These are phyloP conservation scores for Vitellaria paradoxa DNA, from an alignment of 179 eudicot species.

Conservation along the genomic window DNA sequence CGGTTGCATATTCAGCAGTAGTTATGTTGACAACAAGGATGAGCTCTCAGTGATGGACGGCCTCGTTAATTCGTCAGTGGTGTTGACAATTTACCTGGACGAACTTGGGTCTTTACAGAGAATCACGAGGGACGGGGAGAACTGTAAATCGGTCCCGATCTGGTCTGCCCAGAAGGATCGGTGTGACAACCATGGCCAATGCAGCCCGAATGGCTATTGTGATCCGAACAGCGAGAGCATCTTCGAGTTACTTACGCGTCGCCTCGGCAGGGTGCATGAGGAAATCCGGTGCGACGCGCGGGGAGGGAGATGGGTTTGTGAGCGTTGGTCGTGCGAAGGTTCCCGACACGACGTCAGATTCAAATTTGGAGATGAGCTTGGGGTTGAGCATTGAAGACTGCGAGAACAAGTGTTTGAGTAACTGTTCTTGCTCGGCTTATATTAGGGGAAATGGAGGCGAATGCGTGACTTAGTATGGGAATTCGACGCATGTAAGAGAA, in stretches of 20 bases:
- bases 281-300: slow-evolving; percentile 18
- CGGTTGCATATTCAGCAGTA: too few relatives aligned
- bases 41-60: background rate
- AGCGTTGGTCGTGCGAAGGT: background rate
- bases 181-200: too few relatives aligned
- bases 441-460: slow-evolving; percentile 12
- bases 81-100: background rate
- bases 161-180: too few relatives aligned
- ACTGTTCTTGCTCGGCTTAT: slow-evolving; percentile 16
- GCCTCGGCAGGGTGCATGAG: background rate
- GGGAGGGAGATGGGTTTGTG: slow-evolving; percentile 12
- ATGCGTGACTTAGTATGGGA: slow-evolving; percentile 28
- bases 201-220: too few relatives aligned
- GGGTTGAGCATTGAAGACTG: slow-evolving; percentile 23
- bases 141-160: background rate
- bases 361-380: background rate
- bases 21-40: slow-evolving; percentile 11
- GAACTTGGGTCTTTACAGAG: slow-evolving; percentile 5
- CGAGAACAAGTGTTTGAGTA: slow-evolving; percentile 24
- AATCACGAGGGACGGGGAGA: background rate
- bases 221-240: too few relatives aligned
- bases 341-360: background rate
- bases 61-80: background rate
- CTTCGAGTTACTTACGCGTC: slow-evolving; percentile 16
- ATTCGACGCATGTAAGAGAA: slow-evolving; percentile 21